Conservation (phyloP, 129 eudicot species). For the Rutidosis leptorrhynchoides region DNA sequence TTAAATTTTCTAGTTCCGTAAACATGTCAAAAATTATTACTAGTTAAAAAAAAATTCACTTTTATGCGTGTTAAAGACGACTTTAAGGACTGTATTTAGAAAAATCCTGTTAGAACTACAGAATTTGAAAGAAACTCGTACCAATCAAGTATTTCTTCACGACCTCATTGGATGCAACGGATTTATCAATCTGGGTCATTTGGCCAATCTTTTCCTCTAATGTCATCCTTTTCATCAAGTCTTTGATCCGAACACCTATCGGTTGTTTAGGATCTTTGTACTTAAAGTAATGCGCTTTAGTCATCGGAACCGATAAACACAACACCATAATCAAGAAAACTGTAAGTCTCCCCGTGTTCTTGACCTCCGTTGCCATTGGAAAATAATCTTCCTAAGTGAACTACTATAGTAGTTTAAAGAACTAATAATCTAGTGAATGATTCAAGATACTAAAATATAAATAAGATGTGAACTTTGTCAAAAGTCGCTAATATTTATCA, state of each 20-base stretch:
- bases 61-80: too few species aligned
- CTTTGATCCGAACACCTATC: slow-evolving; percentile 21
- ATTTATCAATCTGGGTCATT: slow-evolving; percentile 26
- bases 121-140: background rate
- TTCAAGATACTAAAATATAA: background rate
- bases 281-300: slow-evolving; percentile 11
- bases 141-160: slow-evolving; percentile 24
- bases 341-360: slow-evolving; percentile 5
- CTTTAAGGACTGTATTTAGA: too few species aligned
- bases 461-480: background rate
- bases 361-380: slow-evolving; percentile 13
- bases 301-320: slow-evolving; percentile 13
- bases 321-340: slow-evolving; percentile 20
- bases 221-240: slow-evolving; percentile 30
- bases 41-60: too few species aligned
- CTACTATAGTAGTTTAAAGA: background rate
- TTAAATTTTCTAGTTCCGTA: too few species aligned
- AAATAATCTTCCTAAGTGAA: background rate
- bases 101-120: too few species aligned
- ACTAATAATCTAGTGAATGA: background rate
- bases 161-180: slow-evolving; percentile 25
- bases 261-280: slow-evolving; percentile 29
- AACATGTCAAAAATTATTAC: too few species aligned
- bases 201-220: slow-evolving; percentile 31
- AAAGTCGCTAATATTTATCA: background rate